Percentiles rank a stretch among this genome's conserved stretches.
phyloP scores from a whole-genome alignment of 306 rosid species.

The Trifolium repens region DNA sequence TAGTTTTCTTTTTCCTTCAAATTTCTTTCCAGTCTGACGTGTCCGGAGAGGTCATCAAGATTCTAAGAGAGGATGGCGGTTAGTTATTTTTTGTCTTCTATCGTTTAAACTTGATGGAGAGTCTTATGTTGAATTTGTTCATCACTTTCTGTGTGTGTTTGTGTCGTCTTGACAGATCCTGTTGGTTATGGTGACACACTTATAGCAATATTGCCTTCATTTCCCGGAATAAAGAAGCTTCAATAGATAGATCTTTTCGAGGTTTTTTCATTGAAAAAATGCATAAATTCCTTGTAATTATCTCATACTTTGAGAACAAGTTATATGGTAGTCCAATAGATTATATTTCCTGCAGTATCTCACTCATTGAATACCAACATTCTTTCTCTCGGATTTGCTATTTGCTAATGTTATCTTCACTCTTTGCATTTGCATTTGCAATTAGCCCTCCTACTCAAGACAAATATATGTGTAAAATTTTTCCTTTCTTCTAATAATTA shows the following conservation, averaged over 20 bases:
- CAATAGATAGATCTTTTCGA: slow-evolving; percentile 47
- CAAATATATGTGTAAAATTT: background rate
- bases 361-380: background rate
- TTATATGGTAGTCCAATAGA: background rate
- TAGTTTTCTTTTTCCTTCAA: slow-evolving; percentile 16
- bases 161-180: slow-evolving; percentile 58
- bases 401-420: background rate
- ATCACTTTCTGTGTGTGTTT: background rate
- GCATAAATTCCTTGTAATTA: slow-evolving; percentile 12
- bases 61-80: slow-evolving; percentile 88
- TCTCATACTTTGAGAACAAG: slow-evolving; percentile 13
- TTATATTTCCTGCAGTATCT: background rate
- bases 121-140: background rate
- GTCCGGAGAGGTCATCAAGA: slow-evolving; percentile 84
- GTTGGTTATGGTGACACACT: slow-evolving; percentile 92
- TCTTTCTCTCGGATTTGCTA: background rate
- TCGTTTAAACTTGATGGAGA: background rate
- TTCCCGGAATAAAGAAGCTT: slow-evolving; percentile 92
- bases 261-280: background rate
- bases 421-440: background rate
- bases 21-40: slow-evolving; percentile 66
- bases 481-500: too few relatives aligned
- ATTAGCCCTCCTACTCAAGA: background rate
- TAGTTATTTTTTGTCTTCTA: slow-evolving; percentile 36
- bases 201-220: slow-evolving; percentile 81